Evolutionary conservation across 306 rosid genomes (phyloP), one percentile per base, ranked within the genome.

Genomic region (Quercus variabilis): DNA sequence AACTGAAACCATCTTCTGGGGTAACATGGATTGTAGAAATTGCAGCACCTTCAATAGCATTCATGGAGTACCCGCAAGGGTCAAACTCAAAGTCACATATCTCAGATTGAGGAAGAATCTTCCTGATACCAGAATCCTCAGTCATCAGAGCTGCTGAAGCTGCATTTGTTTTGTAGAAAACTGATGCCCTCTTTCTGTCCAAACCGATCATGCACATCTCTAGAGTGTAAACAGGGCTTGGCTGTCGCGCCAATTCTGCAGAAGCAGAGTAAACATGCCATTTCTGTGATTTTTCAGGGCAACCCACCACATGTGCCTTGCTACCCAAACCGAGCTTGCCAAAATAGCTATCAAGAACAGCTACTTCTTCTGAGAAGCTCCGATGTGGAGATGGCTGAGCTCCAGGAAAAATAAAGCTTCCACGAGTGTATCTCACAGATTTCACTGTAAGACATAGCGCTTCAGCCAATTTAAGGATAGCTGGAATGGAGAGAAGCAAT

Each of bases 141-240:
- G 97, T 94, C 99, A 94, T 91, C 13, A 3, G 73, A 65, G 86
- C 82, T 2, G 97, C 92, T 23, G 99, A 90, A 64, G 87, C 71
- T 0, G 79, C 67, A 0, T 85, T 19, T 0, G 80, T 46, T 75
- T 89, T 92, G 87, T 87, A 94, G 80, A 94, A 92, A 56, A 91
- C 97, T 11, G 94, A 91, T 13, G 99, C 97, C 30, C 68, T 85
- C 84, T 90, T 88, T 70, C 84, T 86, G 76, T 90, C 92, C 69
- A 92, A 82, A 69, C 92, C 90, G n/a, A 91, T 91, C 99, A 94
- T 94, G 88, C 99, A 94, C 91, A 92, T 89, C 85, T 94, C 99
- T 4, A 94, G 89, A 64, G 92, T 88, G 77, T 91, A 90, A 23
- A 85, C 82, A 0, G 97, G 78, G 75, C 75, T 82, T 11, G 86